Percentiles rank a stretch among this genome's conserved stretches.
phyloP scores from a whole-genome alignment of 1,284 basidiomycete species.

The Pisolithus thermaeus region DNA sequence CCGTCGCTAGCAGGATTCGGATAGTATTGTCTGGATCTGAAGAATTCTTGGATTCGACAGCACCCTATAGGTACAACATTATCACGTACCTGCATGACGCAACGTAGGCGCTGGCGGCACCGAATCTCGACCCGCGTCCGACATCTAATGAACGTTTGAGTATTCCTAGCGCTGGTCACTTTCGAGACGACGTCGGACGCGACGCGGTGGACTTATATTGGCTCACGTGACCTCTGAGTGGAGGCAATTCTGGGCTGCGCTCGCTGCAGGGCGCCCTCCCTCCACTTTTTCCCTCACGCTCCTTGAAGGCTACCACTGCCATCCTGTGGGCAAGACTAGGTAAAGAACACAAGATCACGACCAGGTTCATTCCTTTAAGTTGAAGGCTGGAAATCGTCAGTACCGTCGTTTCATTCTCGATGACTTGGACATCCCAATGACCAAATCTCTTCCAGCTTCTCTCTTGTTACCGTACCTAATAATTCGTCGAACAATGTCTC shows the following conservation, averaged over 20 bases:
- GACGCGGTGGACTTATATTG: neutral
- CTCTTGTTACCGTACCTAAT: neutral
- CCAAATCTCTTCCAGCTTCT: neutral
- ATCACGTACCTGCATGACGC: conserved; percentile 35
- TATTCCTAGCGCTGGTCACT: too few relatives aligned
- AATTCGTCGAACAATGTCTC: conserved; percentile 14
- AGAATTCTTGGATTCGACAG: conserved; percentile 3
- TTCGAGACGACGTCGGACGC: neutral
- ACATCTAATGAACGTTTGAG: conserved; percentile 14
- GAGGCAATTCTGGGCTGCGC: too few relatives aligned
- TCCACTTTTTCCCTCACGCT: neutral
- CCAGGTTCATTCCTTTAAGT: neutral
- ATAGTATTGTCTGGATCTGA: conserved; percentile 65
- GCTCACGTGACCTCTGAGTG: neutral
- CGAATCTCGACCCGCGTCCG: conserved; percentile 16
- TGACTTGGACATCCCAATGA: neutral
- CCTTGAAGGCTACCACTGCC: neutral
- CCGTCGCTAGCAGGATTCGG: conserved; percentile 84
- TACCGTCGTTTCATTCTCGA: neutral
- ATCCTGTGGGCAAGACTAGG: neutral
- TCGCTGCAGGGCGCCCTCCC: too few relatives aligned
- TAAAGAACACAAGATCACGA: neutral
- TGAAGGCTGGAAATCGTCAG: neutral
- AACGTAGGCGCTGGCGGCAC: conserved; percentile 29
- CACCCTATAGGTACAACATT: neutral